A percentile compares a stretch with the other conserved stretches of the same genome.
Conservation (phyloP, 2,329 filamentous ascomycete genomes). For the Colletotrichum karsti region DNA sequence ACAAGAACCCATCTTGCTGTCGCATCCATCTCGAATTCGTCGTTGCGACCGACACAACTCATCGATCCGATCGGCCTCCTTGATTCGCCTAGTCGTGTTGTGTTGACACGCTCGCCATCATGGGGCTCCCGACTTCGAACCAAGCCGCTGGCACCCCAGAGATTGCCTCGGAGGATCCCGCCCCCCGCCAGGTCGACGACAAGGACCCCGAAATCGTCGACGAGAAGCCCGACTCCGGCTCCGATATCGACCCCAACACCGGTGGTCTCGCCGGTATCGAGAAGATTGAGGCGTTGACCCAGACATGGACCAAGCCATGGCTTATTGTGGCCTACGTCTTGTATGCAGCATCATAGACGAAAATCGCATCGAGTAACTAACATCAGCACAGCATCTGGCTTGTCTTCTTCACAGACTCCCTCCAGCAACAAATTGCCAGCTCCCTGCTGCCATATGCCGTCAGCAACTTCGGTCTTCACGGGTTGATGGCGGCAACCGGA, state of each 20-base stretch:
- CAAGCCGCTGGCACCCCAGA: not conserved
- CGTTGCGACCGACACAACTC: not conserved
- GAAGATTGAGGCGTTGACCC: conserved; percentile 47
- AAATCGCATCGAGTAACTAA: not conserved
- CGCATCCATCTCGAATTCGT: not conserved
- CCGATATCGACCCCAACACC: conserved; percentile 11
- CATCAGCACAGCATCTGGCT: conserved; percentile 46
- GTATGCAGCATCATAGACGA: conserved; percentile 35
- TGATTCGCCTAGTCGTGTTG: not conserved
- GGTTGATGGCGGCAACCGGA: conserved; percentile 52
- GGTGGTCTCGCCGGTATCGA: conserved; percentile 41
- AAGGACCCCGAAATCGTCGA: not conserved
- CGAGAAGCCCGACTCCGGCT: not conserved
- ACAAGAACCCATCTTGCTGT: not conserved
- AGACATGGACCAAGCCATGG: conserved; percentile 46
- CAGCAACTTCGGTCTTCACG: conserved; percentile 52
- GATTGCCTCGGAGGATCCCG: not conserved
- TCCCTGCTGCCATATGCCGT: conserved; percentile 43
- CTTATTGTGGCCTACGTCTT: conserved; percentile 47
- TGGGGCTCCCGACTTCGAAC: not conserved
- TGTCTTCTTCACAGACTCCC: conserved; percentile 51
- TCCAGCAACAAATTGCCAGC: conserved; percentile 47
- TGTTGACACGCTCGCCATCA: not conserved
- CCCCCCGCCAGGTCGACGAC: not conserved
- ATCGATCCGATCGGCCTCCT: not conserved